These are phyloP conservation scores for Cystobasidium pallidum DNA, from an alignment of 1,284 basidiomycete species.

Conservation along the genomic window DNA sequence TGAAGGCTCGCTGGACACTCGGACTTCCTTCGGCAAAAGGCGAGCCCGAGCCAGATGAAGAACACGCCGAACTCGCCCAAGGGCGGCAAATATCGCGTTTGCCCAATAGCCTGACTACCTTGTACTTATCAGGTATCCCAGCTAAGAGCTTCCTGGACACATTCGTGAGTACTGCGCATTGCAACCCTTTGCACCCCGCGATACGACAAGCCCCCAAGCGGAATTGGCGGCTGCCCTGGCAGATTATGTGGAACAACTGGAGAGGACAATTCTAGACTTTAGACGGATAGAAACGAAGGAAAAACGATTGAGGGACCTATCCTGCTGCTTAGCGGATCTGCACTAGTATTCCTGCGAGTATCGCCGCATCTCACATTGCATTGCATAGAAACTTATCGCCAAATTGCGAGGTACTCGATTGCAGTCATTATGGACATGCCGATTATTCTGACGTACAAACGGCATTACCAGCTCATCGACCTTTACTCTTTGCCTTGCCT, in stretches of 20 bases:
- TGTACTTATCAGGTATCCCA: slow-evolving; percentile 32
- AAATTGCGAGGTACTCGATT: too few species aligned
- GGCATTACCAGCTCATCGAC: not conserved
- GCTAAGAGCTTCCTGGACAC: slow-evolving; percentile 26
- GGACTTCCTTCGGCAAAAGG: slow-evolving; percentile 26
- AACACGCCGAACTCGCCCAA: slow-evolving; percentile 38
- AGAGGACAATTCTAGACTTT: slow-evolving; percentile 27
- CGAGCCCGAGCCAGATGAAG: slow-evolving; percentile 35
- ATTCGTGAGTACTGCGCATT: slow-evolving; percentile 28
- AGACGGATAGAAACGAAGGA: not conserved
- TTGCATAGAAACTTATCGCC: too few species aligned
- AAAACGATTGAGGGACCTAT: too few species aligned
- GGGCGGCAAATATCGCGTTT: slow-evolving; percentile 33
- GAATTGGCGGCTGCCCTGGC: slow-evolving; percentile 39
- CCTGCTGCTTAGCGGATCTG: too few species aligned
- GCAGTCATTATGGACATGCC: too few species aligned
- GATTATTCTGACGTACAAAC: too few species aligned
- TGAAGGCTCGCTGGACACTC: slow-evolving; percentile 38
- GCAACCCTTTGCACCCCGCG: slow-evolving; percentile 37
- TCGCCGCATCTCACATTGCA: too few species aligned
- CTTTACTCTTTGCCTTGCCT: slow-evolving; percentile 51
- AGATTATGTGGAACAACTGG: slow-evolving; percentile 37
- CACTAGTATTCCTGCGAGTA: too few species aligned
- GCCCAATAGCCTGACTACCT: slow-evolving; percentile 10
- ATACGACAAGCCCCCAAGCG: slow-evolving; percentile 5